phyloP scores from a whole-genome alignment of 805 yeast species.

The Lachancea meyersii region DNA sequence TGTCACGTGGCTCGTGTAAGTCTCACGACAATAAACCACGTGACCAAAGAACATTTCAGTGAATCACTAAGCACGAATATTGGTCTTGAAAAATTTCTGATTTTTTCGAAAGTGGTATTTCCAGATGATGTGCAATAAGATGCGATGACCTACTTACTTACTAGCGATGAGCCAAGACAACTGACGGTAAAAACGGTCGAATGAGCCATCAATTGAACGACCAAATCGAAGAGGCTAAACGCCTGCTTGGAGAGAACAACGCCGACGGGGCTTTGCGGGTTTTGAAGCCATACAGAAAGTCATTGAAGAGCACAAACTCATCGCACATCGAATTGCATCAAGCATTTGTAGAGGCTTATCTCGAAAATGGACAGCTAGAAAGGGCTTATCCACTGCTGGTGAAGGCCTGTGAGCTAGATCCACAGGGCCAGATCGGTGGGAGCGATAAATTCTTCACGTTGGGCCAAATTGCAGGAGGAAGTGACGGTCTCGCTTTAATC shows the following conservation, averaged over 20 bases:
- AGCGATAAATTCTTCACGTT: slow-evolving; percentile 81
- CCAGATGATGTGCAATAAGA: slow-evolving; percentile 11
- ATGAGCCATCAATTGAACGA: slow-evolving; percentile 16
- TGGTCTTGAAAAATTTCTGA: too few relatives aligned
- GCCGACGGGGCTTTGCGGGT: slow-evolving; percentile 33
- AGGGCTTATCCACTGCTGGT: slow-evolving; percentile 61
- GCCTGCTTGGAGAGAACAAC: slow-evolving; percentile 22
- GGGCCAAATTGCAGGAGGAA: slow-evolving; percentile 87
- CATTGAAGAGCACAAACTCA: slow-evolving; percentile 18
- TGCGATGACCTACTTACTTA: slow-evolving; percentile 3
- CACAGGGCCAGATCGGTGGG: slow-evolving; percentile 51
- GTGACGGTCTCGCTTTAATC: slow-evolving; percentile 58
- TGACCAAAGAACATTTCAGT: too few relatives aligned
- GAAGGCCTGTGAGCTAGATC: slow-evolving; percentile 62
- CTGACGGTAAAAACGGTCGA: background rate
- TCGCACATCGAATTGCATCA: slow-evolving; percentile 45
- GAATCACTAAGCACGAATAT: too few relatives aligned
- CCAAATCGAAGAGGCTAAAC: slow-evolving; percentile 20
- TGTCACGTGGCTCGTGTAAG: slow-evolving; percentile 31
- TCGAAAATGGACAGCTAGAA: slow-evolving; percentile 77
- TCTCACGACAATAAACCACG: too few relatives aligned
- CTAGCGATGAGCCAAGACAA: background rate
- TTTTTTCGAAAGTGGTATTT: too few relatives aligned
- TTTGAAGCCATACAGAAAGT: slow-evolving; percentile 32
- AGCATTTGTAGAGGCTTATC: slow-evolving; percentile 64